phyloP scores from a whole-genome alignment of 176 grass and related monocot genomes.

The Oryza brachyantha region DNA sequence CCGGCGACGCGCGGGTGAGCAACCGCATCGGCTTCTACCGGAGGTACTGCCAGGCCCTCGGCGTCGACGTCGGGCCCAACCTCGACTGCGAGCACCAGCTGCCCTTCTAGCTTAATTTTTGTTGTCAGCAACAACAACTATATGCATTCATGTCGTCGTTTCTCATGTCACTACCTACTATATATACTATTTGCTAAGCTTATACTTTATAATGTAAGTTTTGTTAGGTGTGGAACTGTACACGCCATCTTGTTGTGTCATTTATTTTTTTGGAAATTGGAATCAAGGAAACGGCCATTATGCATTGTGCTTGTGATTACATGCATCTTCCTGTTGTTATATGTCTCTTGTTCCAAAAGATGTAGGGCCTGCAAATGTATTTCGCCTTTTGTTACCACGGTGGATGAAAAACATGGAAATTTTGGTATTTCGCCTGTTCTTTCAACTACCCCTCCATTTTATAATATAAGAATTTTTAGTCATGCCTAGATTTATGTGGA shows the following conservation, averaged over 20 bases:
- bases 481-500: too few species aligned
- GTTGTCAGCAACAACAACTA: too few species aligned
- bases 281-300: background rate
- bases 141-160: background rate
- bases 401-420: too few species aligned
- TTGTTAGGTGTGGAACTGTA: background rate
- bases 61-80: conserved; percentile 57
- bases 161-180: background rate
- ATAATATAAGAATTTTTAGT: too few species aligned
- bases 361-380: too few species aligned
- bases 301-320: background rate
- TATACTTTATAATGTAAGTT: background rate
- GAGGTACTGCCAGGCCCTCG: conserved; percentile 55
- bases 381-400: too few species aligned
- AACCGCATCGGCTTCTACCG: conserved; percentile 65
- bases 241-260: background rate
- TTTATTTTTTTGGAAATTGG: background rate
- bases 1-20: conserved; percentile 39
- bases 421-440: too few species aligned
- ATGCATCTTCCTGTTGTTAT: too few species aligned
- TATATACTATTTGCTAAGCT: background rate
- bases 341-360: too few species aligned
- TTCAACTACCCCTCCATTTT: too few species aligned
- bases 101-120: conserved; percentile 32
- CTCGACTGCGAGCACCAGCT: conserved; percentile 64